phyloP scores from a whole-genome alignment of 2,329 filamentous ascomycete species.

The Claviceps sp. region DNA sequence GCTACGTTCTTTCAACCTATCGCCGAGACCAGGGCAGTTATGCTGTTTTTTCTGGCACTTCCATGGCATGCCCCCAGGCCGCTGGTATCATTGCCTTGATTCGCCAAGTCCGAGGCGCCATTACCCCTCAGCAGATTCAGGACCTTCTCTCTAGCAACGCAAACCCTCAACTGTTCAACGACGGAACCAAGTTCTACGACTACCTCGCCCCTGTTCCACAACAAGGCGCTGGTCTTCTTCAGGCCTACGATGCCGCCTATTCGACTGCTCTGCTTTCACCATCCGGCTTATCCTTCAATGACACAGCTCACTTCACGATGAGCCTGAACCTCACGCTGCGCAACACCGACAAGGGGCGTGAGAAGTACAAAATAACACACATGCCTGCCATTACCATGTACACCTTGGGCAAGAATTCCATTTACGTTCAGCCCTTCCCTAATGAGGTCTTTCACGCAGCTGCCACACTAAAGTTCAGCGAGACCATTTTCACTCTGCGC shows the following conservation, averaged over 20 bases:
- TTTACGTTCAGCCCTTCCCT: conserved; percentile 29
- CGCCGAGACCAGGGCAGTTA: conserved; percentile 40
- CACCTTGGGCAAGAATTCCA: conserved; percentile 23
- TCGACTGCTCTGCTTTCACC: conserved; percentile 38
- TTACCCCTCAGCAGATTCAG: conserved; percentile 34
- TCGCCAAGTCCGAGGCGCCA: conserved; percentile 35
- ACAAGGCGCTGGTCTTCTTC: conserved; percentile 46
- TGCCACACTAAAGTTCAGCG: conserved; percentile 17
- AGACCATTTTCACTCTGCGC: conserved; percentile 3
- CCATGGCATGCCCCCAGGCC: conserved; percentile 45
- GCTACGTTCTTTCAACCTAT: conserved; percentile 45
- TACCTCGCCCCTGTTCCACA: conserved; percentile 42
- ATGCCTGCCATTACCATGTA: conserved; percentile 39
- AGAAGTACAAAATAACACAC: conserved; percentile 40
- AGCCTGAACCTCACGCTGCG: conserved; percentile 38
- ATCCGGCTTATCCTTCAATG: conserved; percentile 48
- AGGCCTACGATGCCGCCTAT: conserved; percentile 45
- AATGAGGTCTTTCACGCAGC: conserved; percentile 26
- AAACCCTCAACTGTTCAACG: conserved; percentile 35
- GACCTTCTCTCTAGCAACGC: conserved; percentile 35
- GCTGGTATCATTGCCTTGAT: conserved; percentile 43
- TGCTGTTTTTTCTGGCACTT: conserved; percentile 40
- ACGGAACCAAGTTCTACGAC: conserved; percentile 21
- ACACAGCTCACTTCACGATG: conserved; percentile 41
- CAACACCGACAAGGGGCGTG: conserved; percentile 34